A percentile compares a stretch with the other conserved stretches of the same genome.
Evolutionary conservation across 148 eudicot species (phyloP).

Genomic region (Polygonum maritimum): DNA sequence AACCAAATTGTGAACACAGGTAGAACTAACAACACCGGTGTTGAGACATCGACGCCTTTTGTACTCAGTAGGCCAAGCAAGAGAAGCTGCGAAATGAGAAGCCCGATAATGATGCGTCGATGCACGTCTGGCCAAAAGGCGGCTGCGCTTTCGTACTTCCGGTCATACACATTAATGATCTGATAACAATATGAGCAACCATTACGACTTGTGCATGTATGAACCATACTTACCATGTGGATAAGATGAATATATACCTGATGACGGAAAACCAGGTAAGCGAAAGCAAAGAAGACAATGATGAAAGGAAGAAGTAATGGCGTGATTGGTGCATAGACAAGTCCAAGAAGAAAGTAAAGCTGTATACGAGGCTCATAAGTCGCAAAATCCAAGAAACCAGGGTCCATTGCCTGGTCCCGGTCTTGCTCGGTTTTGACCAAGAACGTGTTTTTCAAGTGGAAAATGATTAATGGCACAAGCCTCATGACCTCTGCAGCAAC

Average conservation of each 20-base stretch:
- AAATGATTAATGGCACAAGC: slow-evolving; percentile 35
- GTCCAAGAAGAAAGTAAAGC: slow-evolving; percentile 54
- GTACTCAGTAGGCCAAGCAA: slow-evolving; percentile 75
- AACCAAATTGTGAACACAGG: slow-evolving; percentile 86
- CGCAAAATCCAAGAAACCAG: slow-evolving; percentile 45
- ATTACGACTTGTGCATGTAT: neutral
- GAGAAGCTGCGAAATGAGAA: slow-evolving; percentile 68
- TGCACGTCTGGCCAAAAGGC: slow-evolving; percentile 95
- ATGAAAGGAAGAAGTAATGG: slow-evolving; percentile 64
- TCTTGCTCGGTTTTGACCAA: slow-evolving; percentile 59
- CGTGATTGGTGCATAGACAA: slow-evolving; percentile 42
- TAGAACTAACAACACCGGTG: slow-evolving; percentile 58
- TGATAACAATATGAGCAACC: slow-evolving; percentile 11
- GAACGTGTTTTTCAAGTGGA: slow-evolving; percentile 45
- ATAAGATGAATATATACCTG: slow-evolving; percentile 30
- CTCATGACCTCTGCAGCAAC: slow-evolving; percentile 57
- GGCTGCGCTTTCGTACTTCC: slow-evolving; percentile 89
- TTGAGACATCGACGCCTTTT: slow-evolving; percentile 31
- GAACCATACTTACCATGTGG: neutral
- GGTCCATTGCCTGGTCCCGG: slow-evolving; percentile 55
- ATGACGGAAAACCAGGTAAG: slow-evolving; percentile 56
- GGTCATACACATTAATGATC: slow-evolving; percentile 89
- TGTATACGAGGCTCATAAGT: slow-evolving; percentile 57
- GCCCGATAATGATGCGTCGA: slow-evolving; percentile 55
- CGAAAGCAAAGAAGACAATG: slow-evolving; percentile 48